Base-by-base conservation (phyloP, 129 eudicot species). In the Heracleum sosnowskyi region DNA sequence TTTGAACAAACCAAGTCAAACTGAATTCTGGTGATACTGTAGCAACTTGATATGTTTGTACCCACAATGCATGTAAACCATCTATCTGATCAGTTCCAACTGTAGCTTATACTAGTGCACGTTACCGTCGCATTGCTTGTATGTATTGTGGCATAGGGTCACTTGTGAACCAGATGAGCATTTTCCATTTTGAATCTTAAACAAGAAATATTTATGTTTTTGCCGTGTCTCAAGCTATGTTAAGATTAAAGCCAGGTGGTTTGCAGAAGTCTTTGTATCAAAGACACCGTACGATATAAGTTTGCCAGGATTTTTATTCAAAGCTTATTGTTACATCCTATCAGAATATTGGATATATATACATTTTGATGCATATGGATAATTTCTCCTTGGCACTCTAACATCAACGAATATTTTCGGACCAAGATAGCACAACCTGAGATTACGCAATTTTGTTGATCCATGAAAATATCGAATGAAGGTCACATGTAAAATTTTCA, bases 1-100 rank as follows among this genome's bases (percentile, higher is more conserved):
- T 88, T 41, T 88, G 83, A 82, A 66, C 36, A 5, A 28, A 28
- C 26, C 26, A 44, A 7, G 28, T 28, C 26, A 5, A 73, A 28
- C 16, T 1, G 57, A 40, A 13, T 69, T 64, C 37, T 12, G 71
- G 41, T 69, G n/a, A 31, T 1, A 68, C 2, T 69, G 28, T 20
- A 35, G 74, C 41, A 35, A 69, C 5, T 18, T 35, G 11, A 35
- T 12, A 68, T 31, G 22, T 33, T 33, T 4, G 17, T 69, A 44
- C 42, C 74, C 18, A 5, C 44, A 28, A 11, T 31, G 13, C 37
- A 64, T 33, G 72, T 66, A 66, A 28, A 28, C 72, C 10, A 31
- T 64, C 1, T 64, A 34, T 63, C 0, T 28, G 70, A 15, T 1
- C 12, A 12, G 37, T 13, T 28, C 22, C 39, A 13, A 66, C 39